These are phyloP conservation scores for Papiliotrema terrestris DNA, from an alignment of 1,284 basidiomycete species.

Conservation along the genomic window DNA sequence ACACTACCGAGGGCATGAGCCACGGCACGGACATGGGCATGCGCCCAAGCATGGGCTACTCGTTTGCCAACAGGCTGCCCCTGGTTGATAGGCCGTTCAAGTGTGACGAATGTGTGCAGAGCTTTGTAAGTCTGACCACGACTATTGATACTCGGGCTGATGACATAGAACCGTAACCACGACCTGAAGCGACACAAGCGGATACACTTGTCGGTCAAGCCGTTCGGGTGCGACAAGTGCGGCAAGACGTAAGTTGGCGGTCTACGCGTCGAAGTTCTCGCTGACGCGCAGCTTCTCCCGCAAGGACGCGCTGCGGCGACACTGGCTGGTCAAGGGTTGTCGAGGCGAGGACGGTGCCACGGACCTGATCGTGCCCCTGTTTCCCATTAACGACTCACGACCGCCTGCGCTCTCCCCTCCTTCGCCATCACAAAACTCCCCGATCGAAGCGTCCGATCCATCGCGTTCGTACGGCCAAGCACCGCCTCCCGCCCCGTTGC, in stretches of 20 bases:
- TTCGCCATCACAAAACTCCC: conserved; percentile 16
- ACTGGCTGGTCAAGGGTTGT: conserved; percentile 52
- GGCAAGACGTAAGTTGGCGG: conserved; percentile 44
- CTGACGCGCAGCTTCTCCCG: conserved; percentile 43
- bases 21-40: conserved; percentile 17
- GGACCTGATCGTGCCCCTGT: conserved; percentile 38
- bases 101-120: conserved; percentile 50
- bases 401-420: conserved; percentile 38
- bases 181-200: conserved; percentile 51
- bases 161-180: conserved; percentile 49
- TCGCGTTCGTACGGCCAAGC: conserved; percentile 15
- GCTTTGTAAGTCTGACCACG: conserved; percentile 38
- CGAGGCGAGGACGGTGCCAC: conserved; percentile 45
- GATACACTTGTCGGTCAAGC: conserved; percentile 51
- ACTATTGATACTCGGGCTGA: not conserved
- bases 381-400: conserved; percentile 29
- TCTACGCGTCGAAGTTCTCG: not conserved
- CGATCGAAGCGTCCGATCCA: conserved; percentile 17
- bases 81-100: conserved; percentile 48
- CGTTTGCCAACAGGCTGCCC: conserved; percentile 33
- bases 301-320: conserved; percentile 50
- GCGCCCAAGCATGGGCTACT: conserved; percentile 25
- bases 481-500: conserved; percentile 31
- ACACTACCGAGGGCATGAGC: conserved; percentile 24
- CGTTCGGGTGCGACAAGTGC: conserved; percentile 49